phyloP scores from a whole-genome alignment of 345 rosid species.

The Salix arbutifolia region DNA sequence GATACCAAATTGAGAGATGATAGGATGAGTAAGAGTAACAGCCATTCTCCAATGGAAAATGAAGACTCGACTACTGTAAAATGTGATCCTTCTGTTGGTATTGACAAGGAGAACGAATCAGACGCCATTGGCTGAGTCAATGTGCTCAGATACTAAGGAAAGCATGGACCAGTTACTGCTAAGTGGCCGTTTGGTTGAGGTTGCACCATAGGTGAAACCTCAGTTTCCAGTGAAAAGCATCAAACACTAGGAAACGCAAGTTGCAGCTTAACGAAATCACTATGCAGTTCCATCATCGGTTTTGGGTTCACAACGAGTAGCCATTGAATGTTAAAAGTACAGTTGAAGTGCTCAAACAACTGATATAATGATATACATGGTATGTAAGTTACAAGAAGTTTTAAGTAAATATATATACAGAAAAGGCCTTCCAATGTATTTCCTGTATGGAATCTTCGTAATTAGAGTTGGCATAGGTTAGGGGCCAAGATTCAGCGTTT shows the following conservation, averaged over 20 bases:
- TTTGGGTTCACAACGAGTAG: not conserved
- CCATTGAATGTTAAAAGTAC: not conserved
- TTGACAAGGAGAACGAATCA: conserved; percentile 50
- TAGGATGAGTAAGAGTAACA: conserved; percentile 48
- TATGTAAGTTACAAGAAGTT: not conserved
- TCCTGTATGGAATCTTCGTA: not conserved
- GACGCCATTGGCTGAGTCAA: conserved; percentile 56
- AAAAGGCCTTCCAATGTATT: not conserved
- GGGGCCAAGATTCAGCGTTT: not conserved
- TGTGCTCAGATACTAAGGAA: conserved; percentile 17
- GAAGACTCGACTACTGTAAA: conserved; percentile 35
- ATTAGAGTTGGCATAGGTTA: not conserved
- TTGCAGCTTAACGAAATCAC: not conserved
- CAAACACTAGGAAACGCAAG: no score
- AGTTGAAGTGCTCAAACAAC: not conserved
- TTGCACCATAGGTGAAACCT: not conserved
- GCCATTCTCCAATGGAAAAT: conserved; percentile 34
- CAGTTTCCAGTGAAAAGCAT: not conserved
- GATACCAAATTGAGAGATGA: conserved; percentile 36
- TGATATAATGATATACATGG: not conserved
- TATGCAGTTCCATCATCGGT: not conserved
- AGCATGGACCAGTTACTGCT: not conserved
- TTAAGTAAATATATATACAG: not conserved
- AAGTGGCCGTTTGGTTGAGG: not conserved
- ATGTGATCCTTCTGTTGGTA: conserved; percentile 40